Base-by-base conservation (phyloP, 495 filamentous ascomycete species). In the Lasiosphaeria ovina region DNA sequence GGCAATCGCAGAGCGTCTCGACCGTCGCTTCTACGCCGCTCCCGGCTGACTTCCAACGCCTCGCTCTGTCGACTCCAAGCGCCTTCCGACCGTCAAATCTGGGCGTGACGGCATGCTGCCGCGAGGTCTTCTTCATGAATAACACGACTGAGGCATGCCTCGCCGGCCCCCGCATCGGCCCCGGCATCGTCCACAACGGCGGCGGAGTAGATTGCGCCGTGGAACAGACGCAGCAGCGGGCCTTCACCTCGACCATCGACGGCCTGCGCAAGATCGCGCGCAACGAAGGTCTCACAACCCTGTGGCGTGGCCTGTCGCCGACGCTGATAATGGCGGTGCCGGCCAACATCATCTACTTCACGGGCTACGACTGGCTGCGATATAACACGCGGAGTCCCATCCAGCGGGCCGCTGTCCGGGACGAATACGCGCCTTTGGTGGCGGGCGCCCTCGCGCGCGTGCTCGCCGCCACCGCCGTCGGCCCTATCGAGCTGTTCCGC, bases 321-420 rank as follows among this genome's bases (percentile, higher is more conserved):
- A 98, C 95, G 1, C 74, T 98, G 47, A 82, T 90, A 66, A 98
- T 98, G 94, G 87, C 93, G 3, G 84, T 98, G 35, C 94, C 94
- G 0, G 91, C 85, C 40, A 98, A 98, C 73, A 93, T 98, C 61
- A 98, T 98, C 60, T 98, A 98, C 74, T 97, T 97, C 66, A 93
- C 94, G 36, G 94, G 93, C n/a, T 98, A 98, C 72, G 94, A 98
- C 67, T 94, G 90, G 86, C 75, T 98, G 60, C 87, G 94, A 12
- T 86, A 76, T 31, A 89, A 88, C 67, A 76, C 79, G 1, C 71
- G 73, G 42, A 92, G 88, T 56, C 92, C 90, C 0, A 81, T 97
- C 61, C 79, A 80, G 51, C 77, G 76, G 24, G 24, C 24, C 35
- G 54, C 77, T 33, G 67, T 91, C 4, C 75, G 80, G 10, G 89